Conservation (phyloP, 2,329 filamentous ascomycete genomes). For the Pestalotiopsis sp. region DNA sequence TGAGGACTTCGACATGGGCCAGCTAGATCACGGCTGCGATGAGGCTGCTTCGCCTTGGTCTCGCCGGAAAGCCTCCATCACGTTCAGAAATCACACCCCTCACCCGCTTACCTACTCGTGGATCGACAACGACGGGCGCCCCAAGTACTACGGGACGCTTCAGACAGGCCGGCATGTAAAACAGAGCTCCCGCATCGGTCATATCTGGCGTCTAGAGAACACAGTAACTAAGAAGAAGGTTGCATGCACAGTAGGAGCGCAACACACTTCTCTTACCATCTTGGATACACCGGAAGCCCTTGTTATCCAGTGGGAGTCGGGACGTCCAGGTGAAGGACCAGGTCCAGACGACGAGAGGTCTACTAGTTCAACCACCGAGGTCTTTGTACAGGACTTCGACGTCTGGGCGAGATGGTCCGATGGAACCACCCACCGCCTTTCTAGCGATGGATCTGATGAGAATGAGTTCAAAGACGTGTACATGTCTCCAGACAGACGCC, state of each 20-base stretch:
- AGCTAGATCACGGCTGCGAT: background rate
- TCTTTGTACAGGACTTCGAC: slow-evolving; percentile 5
- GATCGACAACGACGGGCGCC: background rate
- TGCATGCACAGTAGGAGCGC: background rate
- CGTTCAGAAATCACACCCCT: background rate
- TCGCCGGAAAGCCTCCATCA: background rate
- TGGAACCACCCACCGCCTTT: background rate
- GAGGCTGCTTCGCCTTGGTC: slow-evolving; percentile 1
- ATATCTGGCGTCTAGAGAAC: slow-evolving; percentile 1
- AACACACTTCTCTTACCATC: background rate
- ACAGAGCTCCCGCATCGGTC: background rate
- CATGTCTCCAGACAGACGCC: background rate
- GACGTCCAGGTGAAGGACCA: background rate
- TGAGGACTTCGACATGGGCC: background rate
- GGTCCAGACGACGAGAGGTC: background rate
- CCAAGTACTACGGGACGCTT: background rate
- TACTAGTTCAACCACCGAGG: background rate
- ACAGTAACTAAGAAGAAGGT: background rate
- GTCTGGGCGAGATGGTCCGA: background rate
- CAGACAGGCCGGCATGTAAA: background rate
- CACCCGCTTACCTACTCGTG: background rate
- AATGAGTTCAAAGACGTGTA: slow-evolving; percentile 5
- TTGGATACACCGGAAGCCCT: background rate
- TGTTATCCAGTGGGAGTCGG: background rate
- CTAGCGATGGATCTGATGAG: background rate